phyloP scores from a whole-genome alignment of 106 monocot species.

The Phalaenopsis equestris region DNA sequence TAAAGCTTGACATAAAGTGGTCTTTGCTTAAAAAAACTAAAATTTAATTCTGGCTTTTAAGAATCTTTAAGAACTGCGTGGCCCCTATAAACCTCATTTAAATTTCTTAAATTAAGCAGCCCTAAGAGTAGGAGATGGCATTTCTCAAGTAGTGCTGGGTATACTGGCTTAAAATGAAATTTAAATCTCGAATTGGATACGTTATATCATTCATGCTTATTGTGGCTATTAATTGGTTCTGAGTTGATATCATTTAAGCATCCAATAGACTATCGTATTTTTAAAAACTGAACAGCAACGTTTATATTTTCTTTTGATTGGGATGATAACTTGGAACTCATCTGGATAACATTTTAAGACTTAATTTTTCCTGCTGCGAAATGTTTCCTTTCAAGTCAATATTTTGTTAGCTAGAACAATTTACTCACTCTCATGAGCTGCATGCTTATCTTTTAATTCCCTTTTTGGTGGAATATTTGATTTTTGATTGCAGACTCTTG shows the following conservation, averaged over 20 bases:
- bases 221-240: background rate
- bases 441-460: background rate
- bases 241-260: background rate
- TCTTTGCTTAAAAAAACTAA: background rate
- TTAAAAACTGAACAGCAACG: background rate
- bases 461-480: background rate
- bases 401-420: background rate
- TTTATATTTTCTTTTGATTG: background rate
- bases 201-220: background rate
- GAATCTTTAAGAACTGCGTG: no score
- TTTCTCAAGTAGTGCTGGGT: no score
- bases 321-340: background rate
- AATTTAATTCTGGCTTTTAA: background rate
- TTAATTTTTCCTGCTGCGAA: background rate
- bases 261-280: background rate
- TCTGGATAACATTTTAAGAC: background rate
- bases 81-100: no score
- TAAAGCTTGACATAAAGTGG: background rate
- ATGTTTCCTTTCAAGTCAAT: background rate
- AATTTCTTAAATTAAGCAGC: no score
- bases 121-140: no score
- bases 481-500: constrained; percentile 68
- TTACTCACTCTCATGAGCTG: background rate
- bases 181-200: background rate
- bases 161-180: background rate